A percentile compares a stretch with the other conserved stretches of the same genome.
Evolutionary conservation across 164 flowering plant species (phyloP).

Genomic region (Tetracentron sinense): DNA sequence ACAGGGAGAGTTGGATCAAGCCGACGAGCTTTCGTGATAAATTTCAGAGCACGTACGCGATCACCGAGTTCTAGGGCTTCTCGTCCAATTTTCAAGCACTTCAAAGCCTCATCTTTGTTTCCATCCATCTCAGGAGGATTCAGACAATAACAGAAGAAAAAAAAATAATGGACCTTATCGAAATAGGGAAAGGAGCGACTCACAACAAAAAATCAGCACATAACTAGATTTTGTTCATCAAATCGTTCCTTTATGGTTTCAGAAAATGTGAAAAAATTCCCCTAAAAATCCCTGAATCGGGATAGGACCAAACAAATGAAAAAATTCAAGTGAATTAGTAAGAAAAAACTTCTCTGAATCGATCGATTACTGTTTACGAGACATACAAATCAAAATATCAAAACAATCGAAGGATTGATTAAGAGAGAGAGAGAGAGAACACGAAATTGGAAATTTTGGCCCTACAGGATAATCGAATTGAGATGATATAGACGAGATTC

Average conservation of each 20-base stretch:
- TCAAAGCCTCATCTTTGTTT: constrained; percentile 83
- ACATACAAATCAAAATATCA: no score
- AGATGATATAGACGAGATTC: no score
- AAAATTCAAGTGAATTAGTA: no score
- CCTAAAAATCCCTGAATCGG: background rate
- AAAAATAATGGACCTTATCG: background rate
- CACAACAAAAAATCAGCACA: background rate
- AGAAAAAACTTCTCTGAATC: no score
- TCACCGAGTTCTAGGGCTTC: constrained; percentile 61
- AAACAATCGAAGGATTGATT: no score
- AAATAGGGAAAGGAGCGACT: background rate
- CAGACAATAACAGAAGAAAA: constrained; percentile 5
- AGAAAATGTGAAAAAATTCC: background rate
- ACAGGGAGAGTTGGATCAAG: constrained; percentile 67
- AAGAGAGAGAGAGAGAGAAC: no score
- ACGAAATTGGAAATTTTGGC: no score
- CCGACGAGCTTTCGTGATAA: constrained; percentile 68
- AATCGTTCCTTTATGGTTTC: background rate
- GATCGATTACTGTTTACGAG: no score
- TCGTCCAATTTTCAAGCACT: constrained; percentile 65
- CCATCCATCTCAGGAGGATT: constrained; percentile 58
- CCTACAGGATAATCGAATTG: no score
- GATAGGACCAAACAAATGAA: no score
- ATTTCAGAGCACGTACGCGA: constrained; percentile 64
- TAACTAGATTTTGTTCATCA: background rate